Evolutionary conservation across 2,329 filamentous ascomycete genomes (phyloP), one percentile per base, ranked within the genome.

Genomic region (Penicillium nordicum): DNA sequence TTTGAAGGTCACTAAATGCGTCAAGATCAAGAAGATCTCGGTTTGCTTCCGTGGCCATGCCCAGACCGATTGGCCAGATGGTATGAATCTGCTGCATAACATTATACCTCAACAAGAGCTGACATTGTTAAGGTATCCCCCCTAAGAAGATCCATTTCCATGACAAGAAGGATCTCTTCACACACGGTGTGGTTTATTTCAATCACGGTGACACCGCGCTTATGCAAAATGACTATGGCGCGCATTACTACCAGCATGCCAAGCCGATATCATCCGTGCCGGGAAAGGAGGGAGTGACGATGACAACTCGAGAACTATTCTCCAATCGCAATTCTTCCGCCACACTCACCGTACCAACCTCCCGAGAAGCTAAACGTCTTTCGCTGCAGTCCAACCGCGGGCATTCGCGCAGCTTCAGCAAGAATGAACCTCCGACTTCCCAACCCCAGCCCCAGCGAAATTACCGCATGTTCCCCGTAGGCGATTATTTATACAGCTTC

Each of bases 51-150:
- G 87, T 40, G 94, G 93, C 30, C 88, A 86, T 69, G 90, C 92
- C 3, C 84, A 88, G 61, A 97, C 94, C 1, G 92, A 96, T 69
- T 99, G 94, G 94, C 93, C 94, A 16, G 94, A 97, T 78, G 91
- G 85, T 83, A 69, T 25, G 51, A 27, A 53, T 37, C 29, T 10
- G 30, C 21, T 23, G 6, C 38, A 12, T 43, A 11, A 14, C n/a
- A 18, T 27, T 21, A 42, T 18, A 23, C 12, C 5, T 18, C 14
- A 16, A 23, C 29, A 40, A 4, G 16, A 45, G 40, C 58, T 64
- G 23, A 64, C 32, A 42, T 29, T 45, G 29, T 50, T 16, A 59
- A 86, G 85, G 92, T 49, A 94, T 97, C 30, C 93, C 94, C 3
- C 92, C 92, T 0, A 82, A 88, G 55, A 96, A 96, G 73, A 82